These are phyloP conservation scores for Samsoniella hepiali DNA, from an alignment of 2,329 filamentous ascomycete species.

Conservation along the genomic window DNA sequence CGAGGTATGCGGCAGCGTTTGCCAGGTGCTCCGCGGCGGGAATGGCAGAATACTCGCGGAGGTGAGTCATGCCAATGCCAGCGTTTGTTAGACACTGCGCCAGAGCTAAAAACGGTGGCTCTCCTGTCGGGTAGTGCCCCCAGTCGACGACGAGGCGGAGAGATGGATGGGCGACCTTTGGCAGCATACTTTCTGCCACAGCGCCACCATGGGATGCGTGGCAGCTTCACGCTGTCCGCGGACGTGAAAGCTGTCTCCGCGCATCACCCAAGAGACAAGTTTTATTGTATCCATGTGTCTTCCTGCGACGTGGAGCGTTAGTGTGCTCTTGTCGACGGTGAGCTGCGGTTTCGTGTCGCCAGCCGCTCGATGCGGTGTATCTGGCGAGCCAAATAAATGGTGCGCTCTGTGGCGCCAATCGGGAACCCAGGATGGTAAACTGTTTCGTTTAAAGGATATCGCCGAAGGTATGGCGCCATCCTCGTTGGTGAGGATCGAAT, in stretches of 20 bases:
- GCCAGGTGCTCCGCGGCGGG: slow-evolving; percentile 29
- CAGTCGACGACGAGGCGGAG: slow-evolving; percentile 12
- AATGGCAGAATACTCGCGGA: slow-evolving; percentile 26
- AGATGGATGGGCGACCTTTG: slow-evolving; percentile 25
- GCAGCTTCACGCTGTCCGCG: neutral
- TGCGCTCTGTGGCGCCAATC: slow-evolving; percentile 25
- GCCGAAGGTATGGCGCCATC: neutral
- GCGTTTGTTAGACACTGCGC: slow-evolving; percentile 35
- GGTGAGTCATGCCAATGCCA: slow-evolving; percentile 29
- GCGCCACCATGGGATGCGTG: slow-evolving; percentile 27
- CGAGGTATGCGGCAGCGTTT: slow-evolving; percentile 33
- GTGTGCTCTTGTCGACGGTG: slow-evolving; percentile 25
- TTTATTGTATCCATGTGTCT: slow-evolving; percentile 28
- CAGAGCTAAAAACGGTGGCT: slow-evolving; percentile 32
- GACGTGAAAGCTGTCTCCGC: slow-evolving; percentile 30
- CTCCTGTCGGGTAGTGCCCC: slow-evolving; percentile 25
- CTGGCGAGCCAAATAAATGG: slow-evolving; percentile 33
- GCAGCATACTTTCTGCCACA: slow-evolving; percentile 31
- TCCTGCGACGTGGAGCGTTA: slow-evolving; percentile 29
- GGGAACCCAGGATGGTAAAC: slow-evolving; percentile 6
- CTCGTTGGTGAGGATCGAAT: neutral
- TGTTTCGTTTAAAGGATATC: neutral
- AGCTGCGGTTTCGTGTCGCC: slow-evolving; percentile 28
- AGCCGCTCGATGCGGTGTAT: slow-evolving; percentile 31
- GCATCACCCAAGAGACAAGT: slow-evolving; percentile 29